Evolutionary conservation across 352 stramenopile genomes (phyloP).

Genomic region (Globisporangium recalcitrans): DNA sequence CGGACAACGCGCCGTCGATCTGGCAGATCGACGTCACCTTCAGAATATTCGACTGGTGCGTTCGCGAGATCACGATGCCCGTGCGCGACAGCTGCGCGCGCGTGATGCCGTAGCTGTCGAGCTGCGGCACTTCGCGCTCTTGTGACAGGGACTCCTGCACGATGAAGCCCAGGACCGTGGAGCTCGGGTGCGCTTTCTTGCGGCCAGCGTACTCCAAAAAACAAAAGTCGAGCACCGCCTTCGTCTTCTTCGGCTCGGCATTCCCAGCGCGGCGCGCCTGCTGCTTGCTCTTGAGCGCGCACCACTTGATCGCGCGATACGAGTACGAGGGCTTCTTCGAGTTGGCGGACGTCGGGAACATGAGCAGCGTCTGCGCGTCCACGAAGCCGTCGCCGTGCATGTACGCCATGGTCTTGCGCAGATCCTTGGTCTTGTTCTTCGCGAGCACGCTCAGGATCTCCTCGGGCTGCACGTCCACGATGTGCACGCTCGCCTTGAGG

Average conservation of each 20-base stretch:
- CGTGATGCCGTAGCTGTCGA: constrained; percentile 60
- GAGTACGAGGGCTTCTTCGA: constrained; percentile 38
- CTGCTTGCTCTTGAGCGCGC: constrained; percentile 25
- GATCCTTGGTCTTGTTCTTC: constrained; percentile 47
- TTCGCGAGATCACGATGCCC: constrained; percentile 69
- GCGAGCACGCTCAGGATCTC: constrained; percentile 61
- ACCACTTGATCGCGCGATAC: constrained; percentile 69
- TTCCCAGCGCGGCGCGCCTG: neutral
- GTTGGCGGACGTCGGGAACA: constrained; percentile 48
- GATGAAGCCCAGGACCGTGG: constrained; percentile 68
- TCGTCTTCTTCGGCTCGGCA: constrained; percentile 1
- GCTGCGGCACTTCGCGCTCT: constrained; percentile 56
- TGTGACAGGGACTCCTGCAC: constrained; percentile 66
- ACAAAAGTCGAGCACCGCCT: constrained; percentile 54
- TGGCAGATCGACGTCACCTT: constrained; percentile 70
- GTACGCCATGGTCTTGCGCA: constrained; percentile 43
- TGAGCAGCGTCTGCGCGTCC: constrained; percentile 32
- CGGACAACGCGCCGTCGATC: constrained; percentile 46
- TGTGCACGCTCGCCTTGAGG: constrained; percentile 56
- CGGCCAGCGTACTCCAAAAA: constrained; percentile 77
- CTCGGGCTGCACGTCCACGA: constrained; percentile 53
- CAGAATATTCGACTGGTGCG: constrained; percentile 67
- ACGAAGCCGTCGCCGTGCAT: constrained; percentile 43
- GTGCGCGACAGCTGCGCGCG: constrained; percentile 52
- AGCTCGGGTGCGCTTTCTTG: constrained; percentile 29